Conservation (phyloP, 2,329 filamentous ascomycete genomes). For the Talaromyces amestolkiae region DNA sequence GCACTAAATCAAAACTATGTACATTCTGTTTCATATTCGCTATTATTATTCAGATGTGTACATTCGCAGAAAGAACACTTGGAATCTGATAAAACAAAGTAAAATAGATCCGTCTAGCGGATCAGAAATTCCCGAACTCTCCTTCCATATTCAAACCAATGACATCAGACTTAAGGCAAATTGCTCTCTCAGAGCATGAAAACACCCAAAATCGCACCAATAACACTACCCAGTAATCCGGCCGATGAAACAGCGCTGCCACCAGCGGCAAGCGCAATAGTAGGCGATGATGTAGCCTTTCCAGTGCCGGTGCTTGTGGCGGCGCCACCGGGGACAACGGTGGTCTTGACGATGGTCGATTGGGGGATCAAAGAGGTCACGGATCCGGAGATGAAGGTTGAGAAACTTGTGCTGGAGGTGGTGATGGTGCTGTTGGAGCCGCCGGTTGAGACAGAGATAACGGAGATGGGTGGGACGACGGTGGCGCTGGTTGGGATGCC, state of each 20-base stretch:
- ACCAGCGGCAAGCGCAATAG: slow-evolving; percentile 7
- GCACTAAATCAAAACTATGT: slow-evolving; percentile 3
- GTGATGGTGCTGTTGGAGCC: slow-evolving; percentile 8
- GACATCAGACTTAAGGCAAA: background rate
- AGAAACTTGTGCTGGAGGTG: slow-evolving; percentile 17
- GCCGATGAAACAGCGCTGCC: background rate
- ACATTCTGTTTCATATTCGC: background rate
- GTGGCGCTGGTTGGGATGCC: slow-evolving; percentile 7
- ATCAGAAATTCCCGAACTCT: background rate
- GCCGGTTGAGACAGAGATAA: slow-evolving; percentile 11
- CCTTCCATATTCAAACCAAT: background rate
- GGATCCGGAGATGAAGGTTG: slow-evolving; percentile 11
- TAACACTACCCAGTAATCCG: slow-evolving; percentile 1
- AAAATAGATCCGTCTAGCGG: slow-evolving; percentile 1
- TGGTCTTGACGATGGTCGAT: slow-evolving; percentile 18
- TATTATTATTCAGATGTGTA: slow-evolving; percentile 7
- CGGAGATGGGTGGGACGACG: slow-evolving; percentile 13
- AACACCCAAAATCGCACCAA: slow-evolving; percentile 13
- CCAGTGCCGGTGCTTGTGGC: background rate
- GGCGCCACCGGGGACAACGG: slow-evolving; percentile 11
- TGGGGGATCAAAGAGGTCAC: slow-evolving; percentile 14
- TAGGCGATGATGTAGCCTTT: slow-evolving; percentile 8
- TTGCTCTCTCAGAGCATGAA: slow-evolving; percentile 9
- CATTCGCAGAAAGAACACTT: background rate
- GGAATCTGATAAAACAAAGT: background rate